A percentile compares a stretch with the other conserved stretches of the same genome.
phyloP scores from a whole-genome alignment of 2,329 filamentous ascomycete species.

The Aureobasidium mangrovei region DNA sequence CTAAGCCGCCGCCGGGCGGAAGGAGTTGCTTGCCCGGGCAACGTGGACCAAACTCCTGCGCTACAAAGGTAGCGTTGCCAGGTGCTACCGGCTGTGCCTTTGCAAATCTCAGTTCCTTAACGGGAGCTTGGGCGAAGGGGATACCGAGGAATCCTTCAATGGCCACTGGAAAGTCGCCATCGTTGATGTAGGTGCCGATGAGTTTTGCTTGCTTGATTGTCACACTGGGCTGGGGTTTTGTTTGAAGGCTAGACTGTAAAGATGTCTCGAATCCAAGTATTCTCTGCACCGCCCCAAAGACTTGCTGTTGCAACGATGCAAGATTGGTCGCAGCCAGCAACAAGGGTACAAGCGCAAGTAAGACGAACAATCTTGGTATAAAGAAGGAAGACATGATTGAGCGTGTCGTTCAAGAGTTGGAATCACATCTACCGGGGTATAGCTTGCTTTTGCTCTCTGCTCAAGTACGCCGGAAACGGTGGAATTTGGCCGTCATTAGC shows the following conservation, averaged over 20 bases:
- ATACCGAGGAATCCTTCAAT: conserved; percentile 22
- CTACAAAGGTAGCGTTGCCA: conserved; percentile 27
- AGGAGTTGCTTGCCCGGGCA: conserved; percentile 21
- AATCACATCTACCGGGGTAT: not conserved
- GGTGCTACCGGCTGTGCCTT: conserved; percentile 34
- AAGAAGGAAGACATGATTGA: not conserved
- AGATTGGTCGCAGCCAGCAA: not conserved
- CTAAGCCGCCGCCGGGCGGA: not conserved
- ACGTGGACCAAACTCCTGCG: conserved; percentile 22
- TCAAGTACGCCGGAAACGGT: not conserved
- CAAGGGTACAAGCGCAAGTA: not conserved
- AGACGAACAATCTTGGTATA: not conserved
- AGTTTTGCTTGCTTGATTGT: conserved; percentile 19
- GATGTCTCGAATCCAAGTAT: not conserved
- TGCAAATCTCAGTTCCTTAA: conserved; percentile 19
- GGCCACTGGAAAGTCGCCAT: conserved; percentile 19
- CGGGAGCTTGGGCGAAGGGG: conserved; percentile 20
- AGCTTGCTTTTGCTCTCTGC: not conserved
- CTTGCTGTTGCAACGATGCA: conserved; percentile 4
- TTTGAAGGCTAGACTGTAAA: not conserved
- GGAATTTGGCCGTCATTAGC: not conserved
- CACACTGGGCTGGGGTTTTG: conserved; percentile 9
- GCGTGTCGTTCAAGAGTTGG: not conserved
- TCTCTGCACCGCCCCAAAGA: not conserved
- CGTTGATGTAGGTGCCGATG: conserved; percentile 17